Evolutionary conservation across 257 asterid genomes (phyloP).

Genomic region (Rubia yunnanensis): DNA sequence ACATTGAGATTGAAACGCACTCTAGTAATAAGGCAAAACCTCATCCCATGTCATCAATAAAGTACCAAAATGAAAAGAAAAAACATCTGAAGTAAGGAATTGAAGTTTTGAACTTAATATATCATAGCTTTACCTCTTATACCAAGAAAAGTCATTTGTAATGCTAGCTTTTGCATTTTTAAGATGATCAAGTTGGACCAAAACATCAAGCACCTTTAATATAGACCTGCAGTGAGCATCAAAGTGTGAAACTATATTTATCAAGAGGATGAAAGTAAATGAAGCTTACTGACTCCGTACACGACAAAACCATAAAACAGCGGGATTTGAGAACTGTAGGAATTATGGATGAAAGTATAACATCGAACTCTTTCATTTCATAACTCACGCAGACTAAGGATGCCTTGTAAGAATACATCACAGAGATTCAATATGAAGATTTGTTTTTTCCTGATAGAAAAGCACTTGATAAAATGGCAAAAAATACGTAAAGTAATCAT

Average conservation of each 20-base stretch:
- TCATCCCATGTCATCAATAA: neutral
- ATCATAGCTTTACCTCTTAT: conserved; percentile 62
- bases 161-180: conserved; percentile 99
- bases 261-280: neutral
- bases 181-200: conserved; percentile 97
- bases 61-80: neutral
- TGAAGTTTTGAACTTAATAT: neutral
- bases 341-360: neutral
- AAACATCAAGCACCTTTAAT: conserved; percentile 83
- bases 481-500: neutral
- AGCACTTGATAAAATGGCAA: neutral
- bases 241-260: conserved; percentile 9
- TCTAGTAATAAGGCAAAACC: neutral
- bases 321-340: neutral
- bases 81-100: neutral
- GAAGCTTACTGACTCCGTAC: neutral
- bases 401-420: neutral
- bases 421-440: neutral
- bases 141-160: conserved; percentile 99
- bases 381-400: neutral
- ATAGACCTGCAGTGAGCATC: conserved; percentile 67
- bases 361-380: neutral
- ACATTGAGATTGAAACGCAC: neutral
- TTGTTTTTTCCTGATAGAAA: neutral
- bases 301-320: neutral